Base-by-base conservation (phyloP, 768 basidiomycete genomes). In the Phaeotremella skinneri region DNA sequence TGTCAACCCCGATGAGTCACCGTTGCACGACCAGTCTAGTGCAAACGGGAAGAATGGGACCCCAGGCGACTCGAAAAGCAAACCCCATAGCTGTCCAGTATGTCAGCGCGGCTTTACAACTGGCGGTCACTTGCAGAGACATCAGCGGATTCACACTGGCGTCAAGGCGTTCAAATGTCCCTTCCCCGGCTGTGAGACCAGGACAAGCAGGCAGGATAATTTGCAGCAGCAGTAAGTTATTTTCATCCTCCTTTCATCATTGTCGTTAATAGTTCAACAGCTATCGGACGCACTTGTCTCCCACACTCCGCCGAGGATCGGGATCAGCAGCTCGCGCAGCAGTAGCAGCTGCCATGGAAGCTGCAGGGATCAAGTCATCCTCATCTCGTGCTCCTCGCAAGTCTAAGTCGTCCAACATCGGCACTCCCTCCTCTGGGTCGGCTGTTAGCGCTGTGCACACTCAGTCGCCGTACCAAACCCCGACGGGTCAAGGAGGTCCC, bases 121-220 rank as follows among this genome's bases (percentile, higher is more conserved):
- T 25, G 87, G 86, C 60, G 91, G 91, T 17, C 91, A 93, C 75
- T 82, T 93, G 20, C 88, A 90, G 0, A 83, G 91, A 48, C 91
- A 93, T 72, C 82, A 87, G n/a, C 81, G 90, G 55, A 87, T 91
- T 13, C 91, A 93, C 79, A 93, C 91, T 16, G 91, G 91, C 39
- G 91, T 92, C 70, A 83, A 89, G 62, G 91, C 92, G 78, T 89
- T 92, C 80, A 88, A 85, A 59, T 94, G 91, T 71, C 91, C 91
- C 31, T 93, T 90, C 79, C 91, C 91, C n/a, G 91, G 90, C 23
- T 94, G 91, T 75, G 89, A 91, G 68, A 92, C 90, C 1, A 82
- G 88, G 17, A 93, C 91, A 66, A 90, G 89, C 11, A 81, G 91
- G 31, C 90, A 91, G 76, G 91, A 94, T 68, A 94, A 94, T 65